phyloP scores from a whole-genome alignment of 371 early-diverging fungal genomes.

The Mortierella sp. region DNA sequence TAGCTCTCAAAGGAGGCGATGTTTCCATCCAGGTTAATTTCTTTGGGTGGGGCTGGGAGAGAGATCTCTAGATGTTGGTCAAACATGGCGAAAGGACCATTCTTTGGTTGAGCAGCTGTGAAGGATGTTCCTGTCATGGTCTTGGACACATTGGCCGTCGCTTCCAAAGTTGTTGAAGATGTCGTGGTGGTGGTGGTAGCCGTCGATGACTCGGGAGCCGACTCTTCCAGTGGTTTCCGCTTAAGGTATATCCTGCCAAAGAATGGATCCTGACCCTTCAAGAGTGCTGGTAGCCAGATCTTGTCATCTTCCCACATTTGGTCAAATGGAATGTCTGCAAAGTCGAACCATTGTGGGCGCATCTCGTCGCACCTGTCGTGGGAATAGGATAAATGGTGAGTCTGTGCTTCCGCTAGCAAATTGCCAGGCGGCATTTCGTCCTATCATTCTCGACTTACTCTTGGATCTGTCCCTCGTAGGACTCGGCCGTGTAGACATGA shows the following conservation, averaged over 20 bases:
- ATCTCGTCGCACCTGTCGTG: constrained; percentile 67
- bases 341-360: constrained; percentile 70
- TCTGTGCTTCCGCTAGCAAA: not conserved
- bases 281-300: constrained; percentile 59
- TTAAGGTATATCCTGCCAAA: constrained; percentile 41
- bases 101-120: constrained; percentile 27
- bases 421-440: no score
- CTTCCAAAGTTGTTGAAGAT: not conserved
- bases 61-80: constrained; percentile 17
- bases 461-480: constrained; percentile 60
- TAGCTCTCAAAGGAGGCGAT: constrained; percentile 42
- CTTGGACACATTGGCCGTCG: constrained; percentile 8
- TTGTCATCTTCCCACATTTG: constrained; percentile 70
- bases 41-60: constrained; percentile 15
- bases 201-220: not conserved
- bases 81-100: constrained; percentile 34
- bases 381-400: not conserved
- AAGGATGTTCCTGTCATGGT: constrained; percentile 34
- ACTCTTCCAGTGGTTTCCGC: constrained; percentile 22
- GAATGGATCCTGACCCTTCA: constrained; percentile 45
- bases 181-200: not conserved
- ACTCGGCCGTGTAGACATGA: constrained; percentile 62
- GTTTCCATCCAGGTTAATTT: constrained; percentile 31
- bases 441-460: constrained; percentile 65
- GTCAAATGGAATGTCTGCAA: constrained; percentile 59